Evolutionary conservation across 768 basidiomycete genomes (phyloP), one percentile per base, ranked within the genome.

Genomic region (Psilocybe cubensis): DNA sequence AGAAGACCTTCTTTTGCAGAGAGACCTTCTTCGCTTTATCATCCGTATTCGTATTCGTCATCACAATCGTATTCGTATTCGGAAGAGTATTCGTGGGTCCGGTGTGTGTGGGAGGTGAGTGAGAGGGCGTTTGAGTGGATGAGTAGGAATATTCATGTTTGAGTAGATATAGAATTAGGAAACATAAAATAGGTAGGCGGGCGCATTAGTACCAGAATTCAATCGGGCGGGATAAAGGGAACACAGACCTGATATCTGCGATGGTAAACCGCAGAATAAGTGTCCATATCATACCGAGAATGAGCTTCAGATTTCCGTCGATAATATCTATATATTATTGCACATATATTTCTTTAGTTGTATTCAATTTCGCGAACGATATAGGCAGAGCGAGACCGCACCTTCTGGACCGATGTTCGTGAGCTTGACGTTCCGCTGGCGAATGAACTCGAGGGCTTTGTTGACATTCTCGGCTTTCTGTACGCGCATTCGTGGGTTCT

Each of bases 211-310:
- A 12, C 3, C 7, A 3, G 33, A 20, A 28, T n/a, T n/a, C n/a
- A n/a, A n/a, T 18, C 3, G 10, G 25, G 14, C n/a, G 1, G 17
- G 14, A 21, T 18, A 33, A 7, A 17, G 20, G 1, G 1, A 8
- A 9, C 5, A 41, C 42, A 21, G 52, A 95, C 96, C 89, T 97
- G 77, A 99, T 98, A 66, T 96, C 95, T 21, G 97, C 96, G 62
- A 99, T 98, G 4, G 96, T 97, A 72, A 98, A 98, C 11, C 96
- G 89, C 28, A 98, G 82, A 67, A 99, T 95, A 33, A 98, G 83
- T 0, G 94, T 96, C 97, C 97, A 98, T 62, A 99, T 98, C 96
- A 96, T 94, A 28, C 94, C 96, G n/a, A 98, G 84, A 50, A 96
- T 98, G 54, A 99, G 89, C 74, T 98, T 99, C 61, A 96, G 73